Evolutionary conservation across 1,284 basidiomycete genomes (phyloP).

Genomic region (Coniferiporia sulphurascens): DNA sequence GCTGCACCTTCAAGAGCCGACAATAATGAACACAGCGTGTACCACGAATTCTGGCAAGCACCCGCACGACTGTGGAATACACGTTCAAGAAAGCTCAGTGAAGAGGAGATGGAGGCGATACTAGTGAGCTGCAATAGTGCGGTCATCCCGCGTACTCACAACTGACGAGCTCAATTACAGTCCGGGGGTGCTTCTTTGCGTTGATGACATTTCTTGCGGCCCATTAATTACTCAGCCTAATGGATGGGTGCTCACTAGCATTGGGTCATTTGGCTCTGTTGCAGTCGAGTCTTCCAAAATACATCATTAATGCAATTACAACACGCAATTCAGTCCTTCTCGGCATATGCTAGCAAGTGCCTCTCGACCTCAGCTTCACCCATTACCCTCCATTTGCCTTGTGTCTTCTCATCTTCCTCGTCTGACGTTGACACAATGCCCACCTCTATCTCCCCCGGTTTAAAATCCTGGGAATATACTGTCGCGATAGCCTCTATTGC

Average conservation of each 20-base stretch:
- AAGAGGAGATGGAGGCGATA: constrained; percentile 75
- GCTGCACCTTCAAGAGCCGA: constrained; percentile 26
- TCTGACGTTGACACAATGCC: constrained; percentile 73
- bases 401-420: constrained; percentile 60
- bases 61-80: constrained; percentile 67
- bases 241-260: too few species aligned
- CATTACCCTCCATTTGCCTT: constrained; percentile 82
- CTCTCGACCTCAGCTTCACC: constrained; percentile 78
- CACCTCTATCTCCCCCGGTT: constrained; percentile 84
- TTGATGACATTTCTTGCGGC: constrained; percentile 19
- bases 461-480: constrained; percentile 94
- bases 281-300: neutral
- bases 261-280: neutral
- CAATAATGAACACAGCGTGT: constrained; percentile 32
- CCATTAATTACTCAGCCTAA: too few species aligned
- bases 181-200: constrained; percentile 67
- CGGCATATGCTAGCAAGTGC: constrained; percentile 85
- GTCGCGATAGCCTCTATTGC: constrained; percentile 94
- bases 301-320: neutral
- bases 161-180: constrained; percentile 33
- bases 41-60: constrained; percentile 75
- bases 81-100: constrained; percentile 47
- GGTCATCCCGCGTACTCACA: neutral
- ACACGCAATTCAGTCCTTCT: constrained; percentile 66
- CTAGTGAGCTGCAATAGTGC: constrained; percentile 47